phyloP scores from a whole-genome alignment of 495 filamentous ascomycete genomes.

The Platismatia glauca region DNA sequence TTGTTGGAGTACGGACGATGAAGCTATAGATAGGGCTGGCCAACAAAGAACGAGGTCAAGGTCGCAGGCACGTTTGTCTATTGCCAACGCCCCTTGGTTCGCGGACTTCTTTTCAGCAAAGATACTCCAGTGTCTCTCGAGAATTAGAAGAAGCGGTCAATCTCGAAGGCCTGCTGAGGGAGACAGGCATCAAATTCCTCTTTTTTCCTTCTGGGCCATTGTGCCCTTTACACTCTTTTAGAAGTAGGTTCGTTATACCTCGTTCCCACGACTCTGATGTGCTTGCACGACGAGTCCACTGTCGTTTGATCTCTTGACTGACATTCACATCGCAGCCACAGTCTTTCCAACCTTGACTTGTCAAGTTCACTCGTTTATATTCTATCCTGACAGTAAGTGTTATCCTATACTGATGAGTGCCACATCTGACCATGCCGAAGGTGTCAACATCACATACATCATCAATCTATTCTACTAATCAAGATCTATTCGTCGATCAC shows the following conservation, averaged over 20 bases:
- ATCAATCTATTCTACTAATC: constrained; percentile 2
- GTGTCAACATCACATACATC: constrained; percentile 23
- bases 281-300: background rate
- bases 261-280: background rate
- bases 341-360: constrained; percentile 45
- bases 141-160: background rate
- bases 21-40: constrained; percentile 6
- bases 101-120: constrained; percentile 6
- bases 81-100: background rate
- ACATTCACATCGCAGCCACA: constrained; percentile 31
- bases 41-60: constrained; percentile 10
- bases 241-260: constrained; percentile 9
- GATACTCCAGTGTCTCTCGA: constrained; percentile 1
- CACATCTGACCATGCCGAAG: background rate
- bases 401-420: background rate
- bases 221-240: constrained; percentile 27
- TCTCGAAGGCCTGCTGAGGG: constrained; percentile 23
- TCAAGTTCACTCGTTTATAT: constrained; percentile 58
- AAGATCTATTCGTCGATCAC: background rate
- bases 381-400: constrained; percentile 43
- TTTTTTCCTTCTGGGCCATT: constrained; percentile 20
- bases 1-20: constrained; percentile 17
- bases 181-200: constrained; percentile 20
- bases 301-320: constrained; percentile 1
- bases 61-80: background rate